Evolutionary conservation across 2,329 filamentous ascomycete genomes (phyloP), one percentile per base, ranked within the genome.

Genomic region (Periconia sp.): DNA sequence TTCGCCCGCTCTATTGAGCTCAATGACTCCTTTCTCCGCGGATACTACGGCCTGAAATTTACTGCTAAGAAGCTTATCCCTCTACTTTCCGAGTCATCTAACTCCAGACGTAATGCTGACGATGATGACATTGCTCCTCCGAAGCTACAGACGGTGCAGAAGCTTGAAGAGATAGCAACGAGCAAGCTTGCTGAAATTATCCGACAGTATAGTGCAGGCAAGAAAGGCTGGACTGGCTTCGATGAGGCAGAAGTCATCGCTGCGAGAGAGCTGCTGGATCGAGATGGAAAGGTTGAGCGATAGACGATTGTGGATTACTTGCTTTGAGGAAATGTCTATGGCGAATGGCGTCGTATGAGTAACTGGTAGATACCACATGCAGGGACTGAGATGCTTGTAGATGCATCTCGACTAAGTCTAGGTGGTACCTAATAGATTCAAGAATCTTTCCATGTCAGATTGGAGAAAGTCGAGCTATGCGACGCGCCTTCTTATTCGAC

Each of bases 1-100:
- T 97, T 95, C 71, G 89, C 87, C 66, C 83, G 94, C 59, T 94
- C 91, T 62, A 83, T 97, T 53, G 94, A 99, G 73, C 81, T 99
- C 38, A 97, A 94, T 63, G 89, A 96, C 58, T 85, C 91, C 65
- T 97, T 96, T 66, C 72, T 97, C 49, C 84, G 94, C 48, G 94
- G 92, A 1, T 95, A 91, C 68, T 97, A 96, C 70, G 94, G 94
- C 5, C 75, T 99, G 46, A 94, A 92, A 68, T 69, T 92, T 70
- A 86, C 91, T 71, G 61, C 81, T 31, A 31, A 56, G n/a, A 57
- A 57, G 23, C 58, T 68, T 31, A 52, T 63, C 10, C 49, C 58
- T 12, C 34, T 61, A 48, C 72, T 66, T 62, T 56, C 70, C 13
- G 51, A 57, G 43, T 48, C 42, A 34, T 48, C 46, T 38, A 60